Evolutionary conservation across 257 asterid genomes (phyloP).

Genomic region (Haberlea rhodopensis): DNA sequence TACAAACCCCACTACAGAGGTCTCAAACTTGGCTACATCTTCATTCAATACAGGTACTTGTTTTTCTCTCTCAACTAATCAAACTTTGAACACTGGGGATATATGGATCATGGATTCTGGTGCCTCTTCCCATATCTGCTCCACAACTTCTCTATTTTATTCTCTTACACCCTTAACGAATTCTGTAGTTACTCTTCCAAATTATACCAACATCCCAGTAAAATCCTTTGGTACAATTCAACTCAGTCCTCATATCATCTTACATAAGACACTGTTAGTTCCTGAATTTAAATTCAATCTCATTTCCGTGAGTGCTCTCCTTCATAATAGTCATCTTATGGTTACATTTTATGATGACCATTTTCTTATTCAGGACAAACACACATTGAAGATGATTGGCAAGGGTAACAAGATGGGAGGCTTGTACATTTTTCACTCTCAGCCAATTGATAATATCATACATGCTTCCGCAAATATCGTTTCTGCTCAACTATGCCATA

Average conservation of each 20-base stretch:
- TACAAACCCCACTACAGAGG: too few species aligned
- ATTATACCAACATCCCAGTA: background rate
- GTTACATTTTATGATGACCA: background rate
- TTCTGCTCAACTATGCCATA: background rate
- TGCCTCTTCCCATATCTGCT: conserved; percentile 1
- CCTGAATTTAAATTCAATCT: background rate
- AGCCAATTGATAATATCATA: background rate
- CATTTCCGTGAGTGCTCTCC: background rate
- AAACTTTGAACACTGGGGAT: background rate
- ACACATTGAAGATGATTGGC: conserved; percentile 1
- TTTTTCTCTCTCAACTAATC: background rate
- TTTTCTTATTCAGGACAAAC: background rate
- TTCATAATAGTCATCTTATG: background rate
- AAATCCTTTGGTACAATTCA: background rate
- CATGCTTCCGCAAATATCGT: background rate
- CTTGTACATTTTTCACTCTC: background rate
- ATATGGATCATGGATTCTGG: too few species aligned
- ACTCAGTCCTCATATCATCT: background rate
- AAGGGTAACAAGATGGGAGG: background rate
- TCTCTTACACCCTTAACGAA: background rate
- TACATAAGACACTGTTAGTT: background rate
- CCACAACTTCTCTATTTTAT: background rate
- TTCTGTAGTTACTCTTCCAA: background rate
- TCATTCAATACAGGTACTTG: too few species aligned
- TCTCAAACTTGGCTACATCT: too few species aligned